phyloP scores from a whole-genome alignment of 331 rosid genomes.

The Arachis monticola region DNA sequence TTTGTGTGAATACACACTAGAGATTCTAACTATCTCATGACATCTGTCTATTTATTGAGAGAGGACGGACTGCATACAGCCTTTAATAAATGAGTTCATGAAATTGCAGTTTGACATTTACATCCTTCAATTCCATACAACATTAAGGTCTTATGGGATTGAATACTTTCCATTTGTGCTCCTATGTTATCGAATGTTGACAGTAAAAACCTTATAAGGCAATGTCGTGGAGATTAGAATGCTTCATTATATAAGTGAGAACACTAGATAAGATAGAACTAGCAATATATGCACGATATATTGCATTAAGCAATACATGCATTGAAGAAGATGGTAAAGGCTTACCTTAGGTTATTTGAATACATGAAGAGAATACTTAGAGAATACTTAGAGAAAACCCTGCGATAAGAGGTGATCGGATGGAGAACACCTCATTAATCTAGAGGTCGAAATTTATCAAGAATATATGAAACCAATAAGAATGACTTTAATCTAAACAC shows the following conservation, averaged over 20 bases:
- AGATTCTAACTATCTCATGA: constrained; percentile 7
- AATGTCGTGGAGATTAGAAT: not conserved
- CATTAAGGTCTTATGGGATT: not conserved
- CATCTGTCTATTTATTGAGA: constrained; percentile 18
- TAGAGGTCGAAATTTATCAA: not conserved
- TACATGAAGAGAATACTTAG: not conserved
- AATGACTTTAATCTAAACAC: not conserved
- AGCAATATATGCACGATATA: not conserved
- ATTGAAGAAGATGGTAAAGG: not conserved
- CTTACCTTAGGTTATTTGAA: not conserved
- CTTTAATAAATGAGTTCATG: constrained; percentile 19
- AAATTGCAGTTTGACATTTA: not conserved
- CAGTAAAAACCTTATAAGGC: not conserved
- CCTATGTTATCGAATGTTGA: not conserved
- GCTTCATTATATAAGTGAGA: not conserved
- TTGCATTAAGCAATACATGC: not conserved
- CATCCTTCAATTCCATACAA: no score
- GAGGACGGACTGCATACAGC: not conserved
- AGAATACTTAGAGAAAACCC: not conserved
- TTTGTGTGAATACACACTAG: constrained; percentile 1
- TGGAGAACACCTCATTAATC: not conserved
- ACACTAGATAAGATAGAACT: not conserved
- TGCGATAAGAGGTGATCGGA: not conserved
- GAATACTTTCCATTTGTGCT: not conserved
- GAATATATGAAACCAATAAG: not conserved